phyloP scores from a whole-genome alignment of 2,329 filamentous ascomycete genomes.

The Xylariaceae sp. region DNA sequence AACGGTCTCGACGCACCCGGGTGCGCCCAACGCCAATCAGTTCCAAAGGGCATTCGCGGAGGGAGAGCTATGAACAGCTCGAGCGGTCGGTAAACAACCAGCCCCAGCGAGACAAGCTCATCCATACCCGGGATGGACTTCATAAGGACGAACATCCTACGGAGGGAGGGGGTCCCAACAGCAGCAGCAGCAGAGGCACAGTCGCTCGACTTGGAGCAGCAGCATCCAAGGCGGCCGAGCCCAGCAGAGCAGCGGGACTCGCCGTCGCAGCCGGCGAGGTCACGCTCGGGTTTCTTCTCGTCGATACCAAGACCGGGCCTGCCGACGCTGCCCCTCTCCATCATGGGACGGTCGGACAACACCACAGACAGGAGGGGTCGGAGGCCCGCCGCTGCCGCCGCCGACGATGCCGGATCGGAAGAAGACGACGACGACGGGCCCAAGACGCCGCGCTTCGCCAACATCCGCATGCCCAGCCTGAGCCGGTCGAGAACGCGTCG shows the following conservation, averaged over 20 bases:
- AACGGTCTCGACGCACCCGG: no score
- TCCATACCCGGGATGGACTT: slow-evolving; percentile 15
- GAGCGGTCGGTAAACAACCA: slow-evolving; percentile 10
- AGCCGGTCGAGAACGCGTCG: slow-evolving; percentile 30
- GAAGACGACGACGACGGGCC: slow-evolving; percentile 36
- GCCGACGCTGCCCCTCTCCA: no score
- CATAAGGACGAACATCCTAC: slow-evolving; percentile 12
- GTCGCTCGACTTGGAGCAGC: slow-evolving; percentile 12
- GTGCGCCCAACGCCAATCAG: no score
- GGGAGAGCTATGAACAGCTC: slow-evolving; percentile 12
- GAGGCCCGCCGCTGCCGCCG: background rate
- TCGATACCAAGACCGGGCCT: no score
- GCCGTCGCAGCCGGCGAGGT: no score
- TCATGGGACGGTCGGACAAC: slow-evolving; percentile 9
- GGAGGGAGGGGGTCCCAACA: slow-evolving; percentile 13
- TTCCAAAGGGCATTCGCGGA: background rate
- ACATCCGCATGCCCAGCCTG: slow-evolving; percentile 34
- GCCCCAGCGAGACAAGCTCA: slow-evolving; percentile 4
- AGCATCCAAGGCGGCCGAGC: no score
- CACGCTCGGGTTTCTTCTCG: no score
- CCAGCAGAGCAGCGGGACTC: no score
- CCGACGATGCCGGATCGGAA: slow-evolving; percentile 12
- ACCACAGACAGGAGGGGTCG: slow-evolving; percentile 8
- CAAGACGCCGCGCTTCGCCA: slow-evolving; percentile 36
- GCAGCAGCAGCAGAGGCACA: slow-evolving; percentile 8